Base-by-base conservation (phyloP, 495 filamentous ascomycete genomes). In the Diplogelasinospora grovesii region DNA sequence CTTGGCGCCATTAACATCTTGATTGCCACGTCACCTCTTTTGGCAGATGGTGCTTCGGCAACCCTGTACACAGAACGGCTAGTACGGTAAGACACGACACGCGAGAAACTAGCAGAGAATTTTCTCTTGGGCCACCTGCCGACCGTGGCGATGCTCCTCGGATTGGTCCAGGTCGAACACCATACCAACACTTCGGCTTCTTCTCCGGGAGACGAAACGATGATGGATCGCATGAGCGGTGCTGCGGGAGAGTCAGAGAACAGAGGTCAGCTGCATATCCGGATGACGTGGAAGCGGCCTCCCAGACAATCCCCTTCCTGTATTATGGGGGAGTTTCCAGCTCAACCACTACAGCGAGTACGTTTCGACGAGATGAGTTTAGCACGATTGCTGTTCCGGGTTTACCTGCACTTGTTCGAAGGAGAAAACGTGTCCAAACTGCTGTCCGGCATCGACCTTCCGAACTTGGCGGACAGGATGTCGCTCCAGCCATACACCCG, bases 1-100 rank as follows among this genome's bases (percentile, higher is more conserved):
- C 9, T 71, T 16, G 73, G 73, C 16, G 38, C 57, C 1, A 25
- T 80, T 5, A 74, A 72, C 37, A 25, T 78, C 8, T 45, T 81
- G 9, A 46, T 71, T 22, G 64, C 74, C 1, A 46, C 69, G 1
- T 46, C 48, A 7, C 77, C 71, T 8, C 43, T 81, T 19, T 50
- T 80, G 8, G 54, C 53, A 5, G 42, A 58, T 18, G 39, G 33
- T 0, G 45, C 59, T 2, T 68, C 60, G 22, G 53, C 75, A 5
- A 63, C 59, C 3, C 36, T 81, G 4, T 71, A 72, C 40, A 77
- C 68, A 0, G 67, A 74, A 41, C 31, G 50, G 8, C 50, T 70
- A 9, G 31, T 54, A 9, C 50, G 47, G 9, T 33, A 45, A 11
- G 18, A 35, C 23, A 43, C 41, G 14, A 29, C 15, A 15, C 27